A percentile compares a stretch with the other conserved stretches of the same genome.
These are phyloP conservation scores for Eurotiales sp. DNA, from an alignment of 2,329 filamentous ascomycete species.

Conservation along the genomic window DNA sequence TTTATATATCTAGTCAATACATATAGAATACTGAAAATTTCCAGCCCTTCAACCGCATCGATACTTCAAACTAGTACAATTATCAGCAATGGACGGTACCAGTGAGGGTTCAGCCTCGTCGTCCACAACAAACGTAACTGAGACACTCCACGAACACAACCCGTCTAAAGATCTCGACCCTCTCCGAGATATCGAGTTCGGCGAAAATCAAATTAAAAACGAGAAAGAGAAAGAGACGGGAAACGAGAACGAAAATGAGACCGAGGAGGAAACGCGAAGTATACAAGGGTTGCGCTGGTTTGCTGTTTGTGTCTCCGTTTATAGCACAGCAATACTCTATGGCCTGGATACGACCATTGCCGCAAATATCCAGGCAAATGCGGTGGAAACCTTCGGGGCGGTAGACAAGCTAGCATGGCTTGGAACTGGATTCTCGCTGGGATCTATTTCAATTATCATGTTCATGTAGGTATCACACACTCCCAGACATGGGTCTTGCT, in stretches of 20 bases:
- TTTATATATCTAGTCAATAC: too few relatives aligned
- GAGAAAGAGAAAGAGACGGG: background rate
- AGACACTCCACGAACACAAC: too few relatives aligned
- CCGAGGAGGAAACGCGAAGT: background rate
- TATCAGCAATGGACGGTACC: too few relatives aligned
- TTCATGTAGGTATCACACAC: background rate
- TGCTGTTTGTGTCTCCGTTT: conserved; percentile 1
- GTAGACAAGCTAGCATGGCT: conserved; percentile 42
- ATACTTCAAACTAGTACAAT: too few relatives aligned
- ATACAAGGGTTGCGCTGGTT: conserved; percentile 10
- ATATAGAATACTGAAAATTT: too few relatives aligned
- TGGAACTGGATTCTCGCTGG: conserved; percentile 37
- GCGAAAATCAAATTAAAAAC: too few relatives aligned
- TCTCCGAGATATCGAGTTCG: too few relatives aligned
- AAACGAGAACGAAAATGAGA: background rate
- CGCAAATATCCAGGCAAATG: conserved; percentile 42
- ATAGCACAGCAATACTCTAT: conserved; percentile 16
- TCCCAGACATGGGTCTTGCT: background rate
- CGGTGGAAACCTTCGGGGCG: conserved; percentile 34
- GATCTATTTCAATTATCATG: conserved; percentile 21
- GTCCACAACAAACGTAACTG: too few relatives aligned
- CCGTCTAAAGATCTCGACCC: too few relatives aligned
- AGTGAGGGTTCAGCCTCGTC: too few relatives aligned
- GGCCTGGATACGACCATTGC: conserved; percentile 44
- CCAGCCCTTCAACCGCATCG: too few relatives aligned